These are phyloP conservation scores for Microcyclosporella mali DNA, from an alignment of 2,329 filamentous ascomycete genomes.

Conservation along the genomic window DNA sequence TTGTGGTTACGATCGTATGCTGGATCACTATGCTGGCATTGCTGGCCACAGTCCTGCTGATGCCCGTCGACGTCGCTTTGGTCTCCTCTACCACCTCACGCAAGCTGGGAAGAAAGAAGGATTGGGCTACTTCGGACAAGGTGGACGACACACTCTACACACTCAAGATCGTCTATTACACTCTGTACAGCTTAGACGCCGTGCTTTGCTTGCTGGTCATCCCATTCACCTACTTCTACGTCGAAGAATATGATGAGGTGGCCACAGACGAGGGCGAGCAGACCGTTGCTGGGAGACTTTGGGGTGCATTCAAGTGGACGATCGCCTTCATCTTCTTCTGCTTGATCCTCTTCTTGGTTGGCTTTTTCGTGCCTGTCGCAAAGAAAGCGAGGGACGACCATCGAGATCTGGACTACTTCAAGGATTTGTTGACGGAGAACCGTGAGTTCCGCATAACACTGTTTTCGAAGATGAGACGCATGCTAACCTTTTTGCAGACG, in stretches of 20 bases:
- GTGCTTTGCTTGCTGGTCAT: slow-evolving; percentile 82
- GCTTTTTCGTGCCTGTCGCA: slow-evolving; percentile 85
- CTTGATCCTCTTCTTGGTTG: slow-evolving; percentile 77
- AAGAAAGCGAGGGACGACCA: slow-evolving; percentile 58
- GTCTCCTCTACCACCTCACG: slow-evolving; percentile 80
- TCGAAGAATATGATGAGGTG: slow-evolving; percentile 93
- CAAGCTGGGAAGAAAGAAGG: slow-evolving; percentile 74
- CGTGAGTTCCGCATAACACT: slow-evolving; percentile 43
- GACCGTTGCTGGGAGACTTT: slow-evolving; percentile 63
- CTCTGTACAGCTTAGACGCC: slow-evolving; percentile 84
- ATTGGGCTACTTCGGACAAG: slow-evolving; percentile 82
- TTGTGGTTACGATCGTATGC: slow-evolving; percentile 73
- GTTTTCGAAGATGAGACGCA: neutral
- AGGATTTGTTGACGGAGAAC: slow-evolving; percentile 73
- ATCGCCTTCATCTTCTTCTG: slow-evolving; percentile 74
- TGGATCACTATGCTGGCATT: slow-evolving; percentile 81
- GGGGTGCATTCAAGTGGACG: slow-evolving; percentile 87
- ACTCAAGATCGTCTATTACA: slow-evolving; percentile 85
- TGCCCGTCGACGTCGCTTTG: slow-evolving; percentile 92
- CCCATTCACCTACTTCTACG: slow-evolving; percentile 96
- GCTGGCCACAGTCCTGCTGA: slow-evolving; percentile 82
- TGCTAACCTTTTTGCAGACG: slow-evolving; percentile 47
- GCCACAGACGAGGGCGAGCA: slow-evolving; percentile 73
- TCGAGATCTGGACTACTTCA: slow-evolving; percentile 87
- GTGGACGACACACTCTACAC: slow-evolving; percentile 73